Evolutionary conservation across 768 basidiomycete genomes (phyloP).

Genomic region (Pleurotus citrinopileatus): DNA sequence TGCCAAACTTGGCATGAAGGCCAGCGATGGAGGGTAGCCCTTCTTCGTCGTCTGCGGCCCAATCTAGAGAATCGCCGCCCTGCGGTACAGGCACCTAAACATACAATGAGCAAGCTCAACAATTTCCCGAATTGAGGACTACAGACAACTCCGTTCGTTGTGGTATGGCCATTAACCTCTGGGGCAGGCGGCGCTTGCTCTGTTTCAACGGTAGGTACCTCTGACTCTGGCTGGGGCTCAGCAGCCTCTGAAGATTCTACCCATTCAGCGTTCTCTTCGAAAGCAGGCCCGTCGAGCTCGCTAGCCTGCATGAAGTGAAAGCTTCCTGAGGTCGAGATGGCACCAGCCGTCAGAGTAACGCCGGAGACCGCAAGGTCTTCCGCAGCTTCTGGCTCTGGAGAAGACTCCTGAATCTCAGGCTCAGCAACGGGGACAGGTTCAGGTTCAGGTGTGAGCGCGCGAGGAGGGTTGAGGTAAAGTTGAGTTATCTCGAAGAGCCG

Average conservation of each 20-base stretch:
- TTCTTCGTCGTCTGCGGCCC: constrained; percentile 81
- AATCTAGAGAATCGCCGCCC: constrained; percentile 55
- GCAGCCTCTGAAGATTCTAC: constrained; percentile 45
- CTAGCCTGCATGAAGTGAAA: constrained; percentile 84
- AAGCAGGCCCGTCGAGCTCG: constrained; percentile 58
- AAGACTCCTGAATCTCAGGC: constrained; percentile 16
- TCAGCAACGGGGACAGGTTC: constrained; percentile 24
- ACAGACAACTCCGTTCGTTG: constrained; percentile 17
- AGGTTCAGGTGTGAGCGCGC: constrained; percentile 37
- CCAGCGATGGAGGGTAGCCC: constrained; percentile 76
- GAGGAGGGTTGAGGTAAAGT: constrained; percentile 49
- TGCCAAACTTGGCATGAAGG: constrained; percentile 74
- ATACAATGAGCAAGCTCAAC: constrained; percentile 11
- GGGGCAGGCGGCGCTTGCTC: constrained; percentile 6
- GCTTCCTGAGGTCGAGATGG: constrained; percentile 42
- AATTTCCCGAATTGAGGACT: neutral
- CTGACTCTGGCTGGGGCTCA: constrained; percentile 9
- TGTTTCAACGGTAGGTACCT: constrained; percentile 17
- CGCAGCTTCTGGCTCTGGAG: constrained; percentile 17
- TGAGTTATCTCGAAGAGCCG: constrained; percentile 59
- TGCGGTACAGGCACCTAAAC: constrained; percentile 9
- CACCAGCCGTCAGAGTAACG: constrained; percentile 29
- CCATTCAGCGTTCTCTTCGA: constrained; percentile 56
- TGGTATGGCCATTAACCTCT: constrained; percentile 10
- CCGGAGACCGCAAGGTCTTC: constrained; percentile 24